A percentile compares a stretch with the other conserved stretches of the same genome.
These are phyloP conservation scores for Apiospora arundinis DNA, from an alignment of 2,329 filamentous ascomycete genomes.

Conservation along the genomic window DNA sequence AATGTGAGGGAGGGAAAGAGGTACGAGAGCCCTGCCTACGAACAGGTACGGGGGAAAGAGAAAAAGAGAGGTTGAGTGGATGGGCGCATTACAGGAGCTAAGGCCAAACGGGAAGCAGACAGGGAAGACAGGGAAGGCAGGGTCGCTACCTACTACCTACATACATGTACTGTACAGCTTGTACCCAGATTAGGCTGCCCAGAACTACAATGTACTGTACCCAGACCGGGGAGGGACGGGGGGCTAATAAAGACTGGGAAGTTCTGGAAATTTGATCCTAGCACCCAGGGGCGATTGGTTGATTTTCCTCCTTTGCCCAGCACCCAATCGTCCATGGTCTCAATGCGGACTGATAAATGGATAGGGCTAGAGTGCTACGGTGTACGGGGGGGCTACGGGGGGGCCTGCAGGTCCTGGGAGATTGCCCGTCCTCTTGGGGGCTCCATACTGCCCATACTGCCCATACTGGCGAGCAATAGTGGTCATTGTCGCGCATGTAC, in stretches of 20 bases:
- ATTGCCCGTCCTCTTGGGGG: constrained; percentile 1
- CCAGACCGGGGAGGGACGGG: not conserved
- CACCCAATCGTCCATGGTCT: not conserved
- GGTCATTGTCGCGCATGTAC: not conserved
- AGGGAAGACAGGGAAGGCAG: not conserved
- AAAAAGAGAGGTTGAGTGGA: constrained; percentile 18
- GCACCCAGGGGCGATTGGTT: constrained; percentile 17
- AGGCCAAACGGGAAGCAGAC: not conserved
- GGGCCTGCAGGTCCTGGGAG: constrained; percentile 9
- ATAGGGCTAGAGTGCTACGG: constrained; percentile 16
- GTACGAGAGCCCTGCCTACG: constrained; percentile 7
- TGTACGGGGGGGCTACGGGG: constrained; percentile 10
- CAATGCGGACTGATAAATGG: constrained; percentile 13
- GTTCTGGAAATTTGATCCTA: constrained; percentile 15
- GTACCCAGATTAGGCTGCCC: too few species aligned
- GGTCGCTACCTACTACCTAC: not conserved
- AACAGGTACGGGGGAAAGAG: constrained; percentile 10
- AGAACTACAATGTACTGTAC: too few species aligned
- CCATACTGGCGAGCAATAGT: not conserved
- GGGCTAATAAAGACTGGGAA: constrained; percentile 10
- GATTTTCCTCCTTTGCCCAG: not conserved
- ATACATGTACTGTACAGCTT: not conserved
- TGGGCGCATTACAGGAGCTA: constrained; percentile 14
- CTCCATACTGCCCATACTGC: not conserved
- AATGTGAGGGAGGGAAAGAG: constrained; percentile 20